Percentiles rank a stretch among this genome's conserved stretches.
Evolutionary conservation across 768 basidiomycete species (phyloP).

Genomic region (Agaricus subrufescens): DNA sequence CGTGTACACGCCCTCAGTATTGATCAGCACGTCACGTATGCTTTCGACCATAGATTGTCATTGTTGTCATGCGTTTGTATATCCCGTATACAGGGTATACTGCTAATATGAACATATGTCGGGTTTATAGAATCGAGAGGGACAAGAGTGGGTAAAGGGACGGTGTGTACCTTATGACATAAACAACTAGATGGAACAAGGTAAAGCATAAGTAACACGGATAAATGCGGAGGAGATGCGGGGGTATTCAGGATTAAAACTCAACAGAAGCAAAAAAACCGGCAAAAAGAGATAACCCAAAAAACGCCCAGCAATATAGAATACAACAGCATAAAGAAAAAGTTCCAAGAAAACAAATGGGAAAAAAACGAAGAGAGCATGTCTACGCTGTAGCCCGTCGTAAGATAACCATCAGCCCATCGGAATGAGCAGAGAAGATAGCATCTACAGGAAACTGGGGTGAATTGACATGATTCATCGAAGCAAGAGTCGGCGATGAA

Average conservation of each 20-base stretch:
- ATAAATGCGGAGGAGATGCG: too few relatives aligned
- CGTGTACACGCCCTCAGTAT: too few relatives aligned
- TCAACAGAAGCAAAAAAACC: not conserved
- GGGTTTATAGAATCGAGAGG: too few relatives aligned
- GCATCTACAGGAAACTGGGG: constrained; percentile 61
- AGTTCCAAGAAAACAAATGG: not conserved
- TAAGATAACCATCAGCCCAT: constrained; percentile 77
- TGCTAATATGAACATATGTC: too few relatives aligned
- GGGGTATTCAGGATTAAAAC: not conserved
- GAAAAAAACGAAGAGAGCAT: not conserved
- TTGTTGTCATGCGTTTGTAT: too few relatives aligned
- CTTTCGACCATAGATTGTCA: too few relatives aligned
- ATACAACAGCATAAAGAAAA: not conserved
- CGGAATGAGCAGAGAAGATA: constrained; percentile 83
- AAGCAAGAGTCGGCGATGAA: not conserved
- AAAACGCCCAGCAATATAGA: not conserved
- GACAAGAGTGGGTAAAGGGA: too few relatives aligned
- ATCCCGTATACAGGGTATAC: too few relatives aligned
- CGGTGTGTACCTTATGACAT: too few relatives aligned
- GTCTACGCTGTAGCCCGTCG: constrained; percentile 36
- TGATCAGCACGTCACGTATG: too few relatives aligned
- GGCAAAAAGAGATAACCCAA: not conserved
- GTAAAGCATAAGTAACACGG: too few relatives aligned
- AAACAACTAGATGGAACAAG: too few relatives aligned
- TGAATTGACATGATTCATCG: constrained; percentile 8